Base-by-base conservation (phyloP, 306 rosid species). In the Quercus parvula region DNA sequence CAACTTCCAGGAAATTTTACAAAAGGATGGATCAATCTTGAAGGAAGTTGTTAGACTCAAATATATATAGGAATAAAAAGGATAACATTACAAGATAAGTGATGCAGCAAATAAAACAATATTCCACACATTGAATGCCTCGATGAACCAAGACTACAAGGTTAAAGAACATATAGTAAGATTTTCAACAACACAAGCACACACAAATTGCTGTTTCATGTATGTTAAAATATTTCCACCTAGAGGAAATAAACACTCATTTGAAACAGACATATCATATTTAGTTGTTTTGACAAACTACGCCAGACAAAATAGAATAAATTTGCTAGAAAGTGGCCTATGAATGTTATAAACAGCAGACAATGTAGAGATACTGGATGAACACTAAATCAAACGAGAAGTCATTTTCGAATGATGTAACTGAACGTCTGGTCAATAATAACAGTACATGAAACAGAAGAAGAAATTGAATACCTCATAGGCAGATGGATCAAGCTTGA, bases 401-500 rank as follows among this genome's bases (percentile, higher is more conserved):
- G 67, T 33, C 63, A 31, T 55, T 56, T 73, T 77, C 8, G 44
- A 67, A 52, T n/a, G 15, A 71, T 51, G 19, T 67, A 79, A 75
- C 27, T 71, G 80, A 86, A 31, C 24, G 66, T 61, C 41, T 56
- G 63, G 67, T 25, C 85, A 81, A 68, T 5, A 25, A 63, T 13
- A 28, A 15, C 31, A 71, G 71, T 70, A 77, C 76, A 67, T 68
- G 38, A 75, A 68, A 46, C 46, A 71, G 77, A 75, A 27, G 71
- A 75, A 67, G 15, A 77, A 75, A 79, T 73, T 77, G 64, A 87
- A 87, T 78, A 91, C 99, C 97, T 90, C 93, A 75, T 86, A 95
- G 55, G 90, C 98, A 80, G 97, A 89, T 72, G 97, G 88, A 79
- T 92, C 96, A 5, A 95, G 91, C 77, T 86, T 81, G 87, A 95